Evolutionary conservation across 1,284 basidiomycete species (phyloP).

Genomic region (Apiotrichum sp.): DNA sequence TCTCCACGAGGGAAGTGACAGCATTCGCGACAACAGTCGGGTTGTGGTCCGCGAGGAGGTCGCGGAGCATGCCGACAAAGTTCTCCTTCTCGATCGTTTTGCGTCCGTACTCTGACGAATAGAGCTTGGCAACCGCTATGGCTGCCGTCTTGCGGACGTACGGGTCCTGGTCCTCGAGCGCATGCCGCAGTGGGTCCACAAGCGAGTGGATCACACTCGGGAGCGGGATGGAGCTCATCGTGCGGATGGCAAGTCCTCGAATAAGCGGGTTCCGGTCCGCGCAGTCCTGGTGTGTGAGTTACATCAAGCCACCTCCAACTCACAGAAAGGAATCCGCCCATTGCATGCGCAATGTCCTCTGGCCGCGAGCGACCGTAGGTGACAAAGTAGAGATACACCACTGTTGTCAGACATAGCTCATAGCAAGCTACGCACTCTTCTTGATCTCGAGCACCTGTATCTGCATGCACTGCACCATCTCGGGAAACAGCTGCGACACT

Average conservation of each 20-base stretch:
- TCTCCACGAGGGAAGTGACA: conserved; percentile 90
- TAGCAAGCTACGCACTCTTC: conserved; percentile 65
- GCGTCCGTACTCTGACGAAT: conserved; percentile 78
- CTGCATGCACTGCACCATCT: conserved; percentile 93
- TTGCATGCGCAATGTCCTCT: conserved; percentile 89
- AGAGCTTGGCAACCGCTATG: conserved; percentile 88
- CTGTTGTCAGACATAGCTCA: conserved; percentile 47
- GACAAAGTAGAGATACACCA: conserved; percentile 96
- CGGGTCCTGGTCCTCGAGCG: conserved; percentile 86
- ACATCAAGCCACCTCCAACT: conserved; percentile 22
- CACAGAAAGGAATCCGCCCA: conserved; percentile 83
- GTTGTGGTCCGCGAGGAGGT: conserved; percentile 73
- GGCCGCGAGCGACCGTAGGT: conserved; percentile 97
- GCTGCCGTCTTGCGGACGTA: conserved; percentile 97
- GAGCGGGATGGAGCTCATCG: conserved; percentile 92
- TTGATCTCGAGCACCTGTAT: conserved; percentile 81
- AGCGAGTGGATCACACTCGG: conserved; percentile 98
- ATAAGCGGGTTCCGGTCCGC: conserved; percentile 95
- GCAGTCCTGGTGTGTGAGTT: conserved; percentile 54
- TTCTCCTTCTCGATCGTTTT: conserved; percentile 85
- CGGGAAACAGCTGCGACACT: conserved; percentile 96
- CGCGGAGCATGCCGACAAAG: conserved; percentile 76
- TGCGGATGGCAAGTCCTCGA: conserved; percentile 89
- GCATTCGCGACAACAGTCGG: conserved; percentile 97
- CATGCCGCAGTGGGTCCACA: conserved; percentile 88